Conservation (phyloP, 2,329 filamentous ascomycete species). For the Didymellaceae sp. region DNA sequence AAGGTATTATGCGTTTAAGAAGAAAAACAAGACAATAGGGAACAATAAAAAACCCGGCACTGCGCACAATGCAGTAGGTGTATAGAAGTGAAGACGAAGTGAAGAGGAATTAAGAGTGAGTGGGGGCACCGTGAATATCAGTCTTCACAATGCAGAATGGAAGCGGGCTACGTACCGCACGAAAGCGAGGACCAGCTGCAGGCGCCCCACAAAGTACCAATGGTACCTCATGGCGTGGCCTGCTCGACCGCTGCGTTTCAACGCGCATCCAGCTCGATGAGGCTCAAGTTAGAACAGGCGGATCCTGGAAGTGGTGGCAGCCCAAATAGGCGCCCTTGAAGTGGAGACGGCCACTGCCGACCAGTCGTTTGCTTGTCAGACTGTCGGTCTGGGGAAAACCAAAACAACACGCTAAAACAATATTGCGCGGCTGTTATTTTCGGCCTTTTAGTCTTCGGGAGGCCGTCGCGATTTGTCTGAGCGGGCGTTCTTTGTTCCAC, state of each 20-base stretch:
- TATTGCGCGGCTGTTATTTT: slow-evolving; percentile 36
- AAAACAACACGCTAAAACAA: slow-evolving; percentile 44
- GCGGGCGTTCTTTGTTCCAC: slow-evolving; percentile 45
- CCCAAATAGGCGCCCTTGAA: slow-evolving; percentile 48
- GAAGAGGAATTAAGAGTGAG: slow-evolving; percentile 23
- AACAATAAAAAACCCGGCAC: slow-evolving; percentile 35
- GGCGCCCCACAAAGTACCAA: slow-evolving; percentile 44
- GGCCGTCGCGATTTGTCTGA: slow-evolving; percentile 39
- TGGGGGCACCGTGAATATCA: slow-evolving; percentile 33
- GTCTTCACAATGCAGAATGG: slow-evolving; percentile 36
- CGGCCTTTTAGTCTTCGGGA: slow-evolving; percentile 36
- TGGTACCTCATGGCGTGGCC: slow-evolving; percentile 47
- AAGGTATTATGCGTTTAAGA: slow-evolving; percentile 15
- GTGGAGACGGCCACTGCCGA: slow-evolving; percentile 41
- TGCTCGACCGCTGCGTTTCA: slow-evolving; percentile 51
- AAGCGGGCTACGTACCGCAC: slow-evolving; percentile 49
- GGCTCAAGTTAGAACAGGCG: slow-evolving; percentile 51
- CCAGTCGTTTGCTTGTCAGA: slow-evolving; percentile 48
- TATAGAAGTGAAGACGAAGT: slow-evolving; percentile 27
- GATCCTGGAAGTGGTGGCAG: slow-evolving; percentile 41
- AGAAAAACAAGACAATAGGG: slow-evolving; percentile 34
- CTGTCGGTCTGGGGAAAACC: slow-evolving; percentile 44
- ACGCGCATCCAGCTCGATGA: slow-evolving; percentile 49
- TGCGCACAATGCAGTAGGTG: slow-evolving; percentile 47
- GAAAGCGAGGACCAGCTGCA: slow-evolving; percentile 48